These are phyloP conservation scores for Medicago ruthenica DNA, from an alignment of 306 rosid genomes.

Conservation along the genomic window DNA sequence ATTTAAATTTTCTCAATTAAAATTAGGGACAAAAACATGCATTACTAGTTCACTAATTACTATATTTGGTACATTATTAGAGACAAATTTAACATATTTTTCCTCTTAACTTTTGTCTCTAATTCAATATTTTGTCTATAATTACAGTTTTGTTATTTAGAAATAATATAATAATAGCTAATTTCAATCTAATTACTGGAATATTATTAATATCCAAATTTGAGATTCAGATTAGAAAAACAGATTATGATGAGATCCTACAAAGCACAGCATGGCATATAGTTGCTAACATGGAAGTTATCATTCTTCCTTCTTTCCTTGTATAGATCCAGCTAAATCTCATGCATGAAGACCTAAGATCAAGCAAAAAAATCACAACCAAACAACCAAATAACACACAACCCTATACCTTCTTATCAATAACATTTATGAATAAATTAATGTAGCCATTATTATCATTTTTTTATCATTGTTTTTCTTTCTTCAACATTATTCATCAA, in stretches of 20 bases:
- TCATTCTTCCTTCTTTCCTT: background rate
- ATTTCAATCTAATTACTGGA: background rate
- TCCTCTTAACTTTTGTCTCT: background rate
- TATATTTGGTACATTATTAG: background rate
- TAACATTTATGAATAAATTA: background rate
- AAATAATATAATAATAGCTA: background rate
- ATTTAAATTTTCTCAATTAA: too few relatives aligned
- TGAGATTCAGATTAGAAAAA: background rate
- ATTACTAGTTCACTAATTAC: background rate
- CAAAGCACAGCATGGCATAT: slow-evolving; percentile 34
- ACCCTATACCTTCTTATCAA: too few relatives aligned
- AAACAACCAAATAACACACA: too few relatives aligned
- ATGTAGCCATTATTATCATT: background rate
- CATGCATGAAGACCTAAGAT: slow-evolving; percentile 39
- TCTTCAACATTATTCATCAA: too few relatives aligned
- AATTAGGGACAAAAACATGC: too few relatives aligned
- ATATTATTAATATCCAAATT: background rate
- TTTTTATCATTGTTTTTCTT: background rate
- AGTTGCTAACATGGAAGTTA: slow-evolving; percentile 38
- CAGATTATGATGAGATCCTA: slow-evolving; percentile 9
- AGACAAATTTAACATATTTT: background rate
- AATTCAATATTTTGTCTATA: background rate
- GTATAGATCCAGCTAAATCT: slow-evolving; percentile 28
- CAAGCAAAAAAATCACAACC: slow-evolving; percentile 35
- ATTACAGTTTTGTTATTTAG: background rate